phyloP scores from a whole-genome alignment of 1,139 yeast genomes.

The Meyerozyma elateridarum region DNA sequence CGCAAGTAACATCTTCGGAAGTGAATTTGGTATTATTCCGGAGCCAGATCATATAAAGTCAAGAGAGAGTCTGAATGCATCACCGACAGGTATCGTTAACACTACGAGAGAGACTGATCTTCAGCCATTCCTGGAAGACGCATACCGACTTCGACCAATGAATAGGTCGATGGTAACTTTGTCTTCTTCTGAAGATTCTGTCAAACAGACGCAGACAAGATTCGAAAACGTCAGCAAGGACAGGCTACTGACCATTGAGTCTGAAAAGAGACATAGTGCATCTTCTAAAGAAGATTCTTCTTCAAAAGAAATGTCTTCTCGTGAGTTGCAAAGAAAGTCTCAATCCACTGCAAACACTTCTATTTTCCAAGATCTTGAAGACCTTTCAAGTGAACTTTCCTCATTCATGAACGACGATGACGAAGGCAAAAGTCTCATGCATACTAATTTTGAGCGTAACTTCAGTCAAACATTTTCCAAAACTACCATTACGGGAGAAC shows the following conservation, averaged over 20 bases:
- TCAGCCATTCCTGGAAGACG: slow-evolving; percentile 12
- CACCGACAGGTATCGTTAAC: slow-evolving; percentile 1
- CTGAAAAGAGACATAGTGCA: slow-evolving; percentile 3
- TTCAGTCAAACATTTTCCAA: neutral
- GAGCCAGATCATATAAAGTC: slow-evolving; percentile 3
- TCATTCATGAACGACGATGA: slow-evolving; percentile 13
- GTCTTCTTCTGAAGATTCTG: slow-evolving; percentile 10
- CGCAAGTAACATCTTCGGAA: slow-evolving; percentile 27
- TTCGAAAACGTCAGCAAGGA: neutral
- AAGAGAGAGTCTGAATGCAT: neutral
- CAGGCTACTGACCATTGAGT: neutral
- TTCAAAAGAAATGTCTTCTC: neutral
- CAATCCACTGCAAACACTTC: slow-evolving; percentile 28
- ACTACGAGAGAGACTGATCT: neutral
- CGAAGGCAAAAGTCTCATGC: no score
- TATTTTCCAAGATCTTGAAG: slow-evolving; percentile 26
- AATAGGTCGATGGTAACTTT: slow-evolving; percentile 28
- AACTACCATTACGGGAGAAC: neutral
- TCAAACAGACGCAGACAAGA: no score
- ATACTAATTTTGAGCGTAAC: no score
- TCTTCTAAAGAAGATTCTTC: slow-evolving; percentile 11
- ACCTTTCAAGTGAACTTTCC: slow-evolving; percentile 27
- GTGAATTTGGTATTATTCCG: slow-evolving; percentile 5
- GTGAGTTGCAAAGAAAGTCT: slow-evolving; percentile 10
- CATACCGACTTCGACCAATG: slow-evolving; percentile 29